Percentiles rank a stretch among this genome's conserved stretches.
Evolutionary conservation across 352 stramenopile genomes (phyloP).

Genomic region (Phytophthora constricta): DNA sequence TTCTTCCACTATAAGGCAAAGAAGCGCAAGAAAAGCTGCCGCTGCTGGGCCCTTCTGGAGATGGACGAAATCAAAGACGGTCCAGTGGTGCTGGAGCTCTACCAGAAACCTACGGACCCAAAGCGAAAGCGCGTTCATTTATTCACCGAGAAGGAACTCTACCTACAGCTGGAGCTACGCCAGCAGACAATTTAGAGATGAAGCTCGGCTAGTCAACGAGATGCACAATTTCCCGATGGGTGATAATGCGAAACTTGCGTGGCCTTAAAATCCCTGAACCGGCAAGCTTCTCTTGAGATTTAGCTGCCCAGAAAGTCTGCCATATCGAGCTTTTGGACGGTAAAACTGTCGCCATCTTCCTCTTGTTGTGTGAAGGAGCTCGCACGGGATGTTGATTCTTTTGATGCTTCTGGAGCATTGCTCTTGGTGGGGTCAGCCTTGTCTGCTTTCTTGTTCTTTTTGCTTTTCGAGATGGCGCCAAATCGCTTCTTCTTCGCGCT

Average conservation of each 20-base stretch:
- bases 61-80: constrained; percentile 64
- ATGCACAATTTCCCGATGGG: background rate
- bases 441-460: constrained; percentile 53
- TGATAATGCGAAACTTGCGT: constrained; percentile 6
- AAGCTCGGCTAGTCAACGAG: background rate
- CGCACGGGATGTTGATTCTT: constrained; percentile 45
- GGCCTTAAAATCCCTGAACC: background rate
- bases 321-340: constrained; percentile 83
- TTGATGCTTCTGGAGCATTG: constrained; percentile 12
- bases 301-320: constrained; percentile 65
- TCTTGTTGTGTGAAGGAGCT: constrained; percentile 49
- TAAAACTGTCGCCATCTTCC: constrained; percentile 58
- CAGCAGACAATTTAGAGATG: constrained; percentile 28
- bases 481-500: constrained; percentile 56
- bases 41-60: constrained; percentile 76
- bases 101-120: constrained; percentile 74
- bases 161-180: constrained; percentile 57
- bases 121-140: constrained; percentile 71
- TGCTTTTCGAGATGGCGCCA: constrained; percentile 39
- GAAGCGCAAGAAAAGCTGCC: constrained; percentile 80
- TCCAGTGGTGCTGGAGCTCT: constrained; percentile 61
- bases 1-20: constrained; percentile 82
- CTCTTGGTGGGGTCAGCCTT: constrained; percentile 36
- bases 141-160: constrained; percentile 80
- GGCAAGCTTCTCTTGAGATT: background rate